These are phyloP conservation scores for Cystobasidiopsis lactophilus DNA, from an alignment of 768 basidiomycete genomes.

Conservation along the genomic window DNA sequence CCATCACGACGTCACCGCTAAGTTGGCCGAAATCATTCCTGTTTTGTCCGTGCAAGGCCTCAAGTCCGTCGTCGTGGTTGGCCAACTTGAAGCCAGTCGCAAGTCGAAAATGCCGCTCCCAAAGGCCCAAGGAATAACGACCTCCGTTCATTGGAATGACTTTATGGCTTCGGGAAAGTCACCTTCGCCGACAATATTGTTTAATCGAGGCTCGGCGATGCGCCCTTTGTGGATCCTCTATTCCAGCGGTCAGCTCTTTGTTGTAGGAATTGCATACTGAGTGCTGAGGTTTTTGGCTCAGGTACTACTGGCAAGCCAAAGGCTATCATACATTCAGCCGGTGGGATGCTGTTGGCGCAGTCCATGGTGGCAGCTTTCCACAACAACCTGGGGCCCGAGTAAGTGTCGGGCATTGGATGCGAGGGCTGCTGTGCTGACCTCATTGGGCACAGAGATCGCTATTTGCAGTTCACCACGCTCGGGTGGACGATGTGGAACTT, in stretches of 20 bases:
- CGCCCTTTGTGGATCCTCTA: slow-evolving; percentile 9
- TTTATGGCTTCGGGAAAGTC: slow-evolving; percentile 3
- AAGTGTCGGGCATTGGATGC: not conserved
- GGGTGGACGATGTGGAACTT: slow-evolving; percentile 5
- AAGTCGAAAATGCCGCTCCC: not conserved
- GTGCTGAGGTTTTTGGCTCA: too few relatives aligned
- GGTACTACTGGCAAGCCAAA: not conserved
- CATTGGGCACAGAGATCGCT: not conserved
- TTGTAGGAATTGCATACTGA: too few relatives aligned
- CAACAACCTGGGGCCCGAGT: too few relatives aligned
- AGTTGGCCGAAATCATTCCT: slow-evolving; percentile 4
- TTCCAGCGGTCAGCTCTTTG: too few relatives aligned
- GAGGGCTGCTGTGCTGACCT: not conserved
- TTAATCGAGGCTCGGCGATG: slow-evolving; percentile 9
- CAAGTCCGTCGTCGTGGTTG: slow-evolving; percentile 10
- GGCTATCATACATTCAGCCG: slow-evolving; percentile 10
- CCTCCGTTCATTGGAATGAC: slow-evolving; percentile 1
- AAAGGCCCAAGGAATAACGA: not conserved
- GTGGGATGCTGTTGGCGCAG: slow-evolving; percentile 13
- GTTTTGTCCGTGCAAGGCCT: slow-evolving; percentile 1
- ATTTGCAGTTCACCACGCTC: slow-evolving; percentile 12
- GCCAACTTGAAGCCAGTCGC: slow-evolving; percentile 6
- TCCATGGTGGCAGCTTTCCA: too few relatives aligned
- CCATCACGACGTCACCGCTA: slow-evolving; percentile 2
- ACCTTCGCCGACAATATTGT: slow-evolving; percentile 3